Evolutionary conservation across 495 filamentous ascomycete genomes (phyloP), one percentile per base, ranked within the genome.

Genomic region (Penicillium ochrochloron): DNA sequence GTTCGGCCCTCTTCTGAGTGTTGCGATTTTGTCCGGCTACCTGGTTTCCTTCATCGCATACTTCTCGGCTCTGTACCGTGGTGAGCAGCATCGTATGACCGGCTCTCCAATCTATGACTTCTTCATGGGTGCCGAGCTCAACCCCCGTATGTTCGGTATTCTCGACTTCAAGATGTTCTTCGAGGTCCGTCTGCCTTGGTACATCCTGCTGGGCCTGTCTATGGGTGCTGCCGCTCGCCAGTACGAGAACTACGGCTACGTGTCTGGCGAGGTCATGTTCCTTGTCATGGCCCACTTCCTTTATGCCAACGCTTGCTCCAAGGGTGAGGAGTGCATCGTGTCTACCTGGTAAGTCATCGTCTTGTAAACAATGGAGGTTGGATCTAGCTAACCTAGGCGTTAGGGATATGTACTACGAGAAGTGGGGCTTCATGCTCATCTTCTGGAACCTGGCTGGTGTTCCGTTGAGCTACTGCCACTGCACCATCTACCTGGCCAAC

Each of bases 91-190:
- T 75, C 88, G 93, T 65, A 97, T 99, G 95, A 95, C 91, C 53
- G 95, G 95, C 39, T 86, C 89, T 74, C 90, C 86, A 46, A 82
- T 99, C 70, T 97, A 97, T 76, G 95, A 99, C 80, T 97, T 97
- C 82, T 99, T 97, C 85, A 97, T 99, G 93, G 95, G 95, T 60
- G 93, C 95, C 14, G 95, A 99, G 82, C 83, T 99, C 51, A 97
- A 99, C 82, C 95, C 95, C 10, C 85, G 95, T 55, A 89, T 97
- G 87, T 96, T 97, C 75, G 91, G 90, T 29, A 88, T 94, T 66
- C 82, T 99, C 61, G 95, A 99, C 75, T 92, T 97, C 80, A 99
- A 99, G 85, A 98, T 99, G 95, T 97, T 99, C 82, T 96, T 94
- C 73, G 95, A 99, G 80, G 94, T 99, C 64, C 91, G 95, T 64